Base-by-base conservation (phyloP, 306 rosid species). In the Prunus fruticosa region DNA sequence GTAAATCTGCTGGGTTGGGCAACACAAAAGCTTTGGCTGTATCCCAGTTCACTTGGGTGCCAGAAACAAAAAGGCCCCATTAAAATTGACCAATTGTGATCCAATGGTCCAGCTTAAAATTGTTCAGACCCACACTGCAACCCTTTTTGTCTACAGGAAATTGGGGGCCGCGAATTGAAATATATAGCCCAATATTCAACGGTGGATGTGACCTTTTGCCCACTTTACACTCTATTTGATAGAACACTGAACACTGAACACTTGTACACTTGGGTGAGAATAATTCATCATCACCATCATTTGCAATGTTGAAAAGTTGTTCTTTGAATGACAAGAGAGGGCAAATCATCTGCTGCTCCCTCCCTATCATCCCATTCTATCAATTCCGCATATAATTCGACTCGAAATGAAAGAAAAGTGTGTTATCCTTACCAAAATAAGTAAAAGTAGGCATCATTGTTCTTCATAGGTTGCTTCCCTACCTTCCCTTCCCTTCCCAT, bases 381-480 rank as follows among this genome's bases (percentile, higher is more conserved):
- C 16, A 68, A 73, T 18, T 60, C 77, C 28, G 20, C 64, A 6
- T 27, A 45, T 15, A 5, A 49, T 11, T 3, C 3, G 6, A 47
- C 12, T 47, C 16, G 52, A 13, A 11, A 49, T 11, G 19, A 49
- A 49, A 49, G 53, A 49, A 20, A 20, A 9, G 27, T 20, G 4
- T 20, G 27, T 5, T 2, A 22, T n/a, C 18, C 34, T 53, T 71
- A n/a, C 51, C 20, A 34, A 70, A 50, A 51, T 43, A 19, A 32
- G 50, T 30, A 52, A n/a, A 71, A 19, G 62, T 12, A 54, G 65
- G 51, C 11, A 53, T 71, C 76, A 71, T 54, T 54, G 51, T 65
- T 19, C 3, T 54, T 54, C 25, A 46, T 56, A 1, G 28, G 14
- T 50, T 18, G 45, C 43, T 38, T 38, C 60, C 16, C 51, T 47